Conservation (phyloP, 805 yeast species). For the Martiniozyma abietophila region DNA sequence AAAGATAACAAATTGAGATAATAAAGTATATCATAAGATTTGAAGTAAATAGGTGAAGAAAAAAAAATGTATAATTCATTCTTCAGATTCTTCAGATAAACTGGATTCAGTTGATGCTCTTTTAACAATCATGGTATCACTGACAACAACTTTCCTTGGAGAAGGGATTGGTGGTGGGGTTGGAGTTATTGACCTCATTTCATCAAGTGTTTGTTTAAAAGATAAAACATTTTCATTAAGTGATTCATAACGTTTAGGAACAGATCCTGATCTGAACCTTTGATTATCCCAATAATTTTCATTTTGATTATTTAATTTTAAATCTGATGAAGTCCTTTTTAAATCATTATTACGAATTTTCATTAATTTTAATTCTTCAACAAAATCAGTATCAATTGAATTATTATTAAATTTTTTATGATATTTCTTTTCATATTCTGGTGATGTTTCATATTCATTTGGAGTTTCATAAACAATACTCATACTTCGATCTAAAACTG, state of each 20-base stretch:
- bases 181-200: slow-evolving; percentile 2
- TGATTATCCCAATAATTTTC: slow-evolving; percentile 1
- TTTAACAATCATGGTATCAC: slow-evolving; percentile 1
- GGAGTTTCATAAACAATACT: slow-evolving; percentile 23
- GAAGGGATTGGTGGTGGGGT: slow-evolving; percentile 8
- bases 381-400: not conserved
- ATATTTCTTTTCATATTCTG: not conserved
- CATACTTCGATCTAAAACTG: slow-evolving; percentile 18
- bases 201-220: slow-evolving; percentile 12
- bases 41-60: too few species aligned
- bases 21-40: too few species aligned
- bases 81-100: not conserved
- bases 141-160: slow-evolving; percentile 4
- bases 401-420: slow-evolving; percentile 5
- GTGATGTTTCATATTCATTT: slow-evolving; percentile 14
- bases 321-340: slow-evolving; percentile 1
- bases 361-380: not conserved
- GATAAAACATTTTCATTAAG: slow-evolving; percentile 15
- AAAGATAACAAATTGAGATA: too few species aligned
- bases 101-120: slow-evolving; percentile 2
- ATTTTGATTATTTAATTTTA: not conserved
- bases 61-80: too few species aligned
- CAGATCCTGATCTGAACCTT: slow-evolving; percentile 14
- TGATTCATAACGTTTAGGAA: slow-evolving; percentile 18
- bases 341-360: slow-evolving; percentile 4